Evolutionary conservation across 768 basidiomycete genomes (phyloP), one percentile per base, ranked within the genome.

Genomic region (Boletellus ananiceps): DNA sequence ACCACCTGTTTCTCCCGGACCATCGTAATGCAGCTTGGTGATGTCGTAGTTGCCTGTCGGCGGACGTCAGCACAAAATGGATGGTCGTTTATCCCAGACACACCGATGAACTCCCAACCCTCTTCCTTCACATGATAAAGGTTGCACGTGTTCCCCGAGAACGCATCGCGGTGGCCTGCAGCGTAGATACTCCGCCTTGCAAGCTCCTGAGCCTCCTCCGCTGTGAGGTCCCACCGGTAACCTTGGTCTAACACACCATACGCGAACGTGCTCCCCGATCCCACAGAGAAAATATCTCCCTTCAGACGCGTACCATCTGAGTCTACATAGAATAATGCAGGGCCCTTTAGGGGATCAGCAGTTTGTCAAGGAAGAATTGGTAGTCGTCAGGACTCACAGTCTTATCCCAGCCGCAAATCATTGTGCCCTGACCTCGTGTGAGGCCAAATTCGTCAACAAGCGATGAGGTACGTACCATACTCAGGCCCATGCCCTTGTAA

Each of bases 341-440:
- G 93, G 1, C 94, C 96, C 84, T 90, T 63, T 46, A 46, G 50
- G 48, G 23, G 35, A 43, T 63, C 35, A 57, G 36, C n/a, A 8
- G 49, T 29, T 34, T 55, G 41, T 44, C 42, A 25, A 47, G 9
- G 43, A 42, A 40, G 11, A 38, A 40, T 23, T 18, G 9, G 44
- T n/a, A 21, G 18, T 45, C 31, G 29, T 36, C 14, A 21, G 14
- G 5, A 71, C 85, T 60, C 52, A 88, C 89, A 12, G 94, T 97
- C 75, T 98, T 98, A 72, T 99, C 96, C 93, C 94, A 98, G 23
- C 96, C 96, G 61, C 94, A 97, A 49, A 99, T 94, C 96, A 98
- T 99, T 0, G 96, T 99, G 43, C 96, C 96, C 93, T 94, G 59
- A 11, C 4, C 41, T 38, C 29, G 21, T 40, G 8, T 57, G 37